Evolutionary conservation across 2,329 filamentous ascomycete species (phyloP), one percentile per base, ranked within the genome.

Genomic region (Raffaelea arxii): DNA sequence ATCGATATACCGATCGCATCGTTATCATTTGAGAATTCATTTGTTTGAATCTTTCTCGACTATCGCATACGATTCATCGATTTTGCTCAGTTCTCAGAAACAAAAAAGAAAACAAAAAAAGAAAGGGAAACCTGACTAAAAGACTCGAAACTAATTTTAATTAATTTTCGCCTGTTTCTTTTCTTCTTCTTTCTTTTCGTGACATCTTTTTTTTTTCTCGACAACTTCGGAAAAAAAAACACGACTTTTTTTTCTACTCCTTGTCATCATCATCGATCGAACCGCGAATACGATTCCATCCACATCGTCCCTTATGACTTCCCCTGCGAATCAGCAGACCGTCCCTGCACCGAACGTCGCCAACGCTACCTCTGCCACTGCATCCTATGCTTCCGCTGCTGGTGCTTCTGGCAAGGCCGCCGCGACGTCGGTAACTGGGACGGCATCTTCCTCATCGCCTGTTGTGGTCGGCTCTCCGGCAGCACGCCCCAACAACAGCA

Each of bases 361-460:
- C 64, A 65, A 63, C 55, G 70, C 73, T 65, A 70, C 74, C 63
- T 69, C 74, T 61, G 71, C 75, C 64, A 70, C 49, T 32, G 50
- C 75, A 65, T 82, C 78, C 63, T 82, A 82, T 78, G 78, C 78
- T 71, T 80, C 78, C 59, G 78, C 78, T 69, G 78, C 72, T 63
- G 71, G 75, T 69, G 72, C 74, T 65, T 68, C 70, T 55, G 80
- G 80, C 71, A 81, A 82, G 72, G 67, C 70, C 62, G 67, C 72
- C 60, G 70, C 75, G 65, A 73, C 75, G 65, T 75, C 78, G 62
- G 63, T 77, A 66, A 72, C 77, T 64, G 76, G 75, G 65, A 71
- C 75, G 63, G 74, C 75, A 62, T 74, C 77, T 54, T 69, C 68
- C 56, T 69, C n/a, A n/a, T n/a, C 75, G 52, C 62, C 71, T 47